Base-by-base conservation (phyloP, 202 grass and related monocot species). In the Bolboschoenoplectus hybrid region DNA sequence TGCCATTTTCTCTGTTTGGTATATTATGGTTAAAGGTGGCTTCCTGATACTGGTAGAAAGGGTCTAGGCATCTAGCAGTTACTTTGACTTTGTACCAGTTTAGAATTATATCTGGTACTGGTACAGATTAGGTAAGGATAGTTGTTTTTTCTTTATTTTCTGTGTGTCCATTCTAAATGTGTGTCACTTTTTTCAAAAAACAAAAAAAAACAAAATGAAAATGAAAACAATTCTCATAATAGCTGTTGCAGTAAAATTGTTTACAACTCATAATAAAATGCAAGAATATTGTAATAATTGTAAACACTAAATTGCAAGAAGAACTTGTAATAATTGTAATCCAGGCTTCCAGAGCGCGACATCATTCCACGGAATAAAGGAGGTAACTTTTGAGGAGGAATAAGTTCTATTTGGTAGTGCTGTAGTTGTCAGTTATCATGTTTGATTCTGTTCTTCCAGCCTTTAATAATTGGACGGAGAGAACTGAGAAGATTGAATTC, bases 341-440 rank as follows among this genome's bases (percentile, higher is more conserved):
- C 26, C 26, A 26, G 26, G 26, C 26, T 39, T 82, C 61, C 19
- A 83, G 26, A 10, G 5, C 7, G 9, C 26, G 12, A 0, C 12
- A 17, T 83, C 49, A 55, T 83, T 55, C 47, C 35, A 13, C 44
- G 53, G 80, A 63, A 66, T 66, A 82, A 67, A 67, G 65, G 81
- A 19, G 49, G 69, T 49, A 70, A 69, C 44, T 69, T 83, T 26
- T 35, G 47, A 40, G 32, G 9, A 9, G 17, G 62, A 83, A 67
- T 47, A 56, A 55, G 50, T 83, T 78, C 74, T 78, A 26, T 78
- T 57, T 78, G 51, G 34, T 83, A 69, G 62, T 83, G 81, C 81
- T 83, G 2, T 55, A 53, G 20, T 51, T 57, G 14, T 83, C 46
- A 68, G 40, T 69, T 83, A 43, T 83, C 62, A 35, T 19, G 9